Conservation (phyloP, 2,329 filamentous ascomycete genomes). For the Teratosphaeria gauchensis region DNA sequence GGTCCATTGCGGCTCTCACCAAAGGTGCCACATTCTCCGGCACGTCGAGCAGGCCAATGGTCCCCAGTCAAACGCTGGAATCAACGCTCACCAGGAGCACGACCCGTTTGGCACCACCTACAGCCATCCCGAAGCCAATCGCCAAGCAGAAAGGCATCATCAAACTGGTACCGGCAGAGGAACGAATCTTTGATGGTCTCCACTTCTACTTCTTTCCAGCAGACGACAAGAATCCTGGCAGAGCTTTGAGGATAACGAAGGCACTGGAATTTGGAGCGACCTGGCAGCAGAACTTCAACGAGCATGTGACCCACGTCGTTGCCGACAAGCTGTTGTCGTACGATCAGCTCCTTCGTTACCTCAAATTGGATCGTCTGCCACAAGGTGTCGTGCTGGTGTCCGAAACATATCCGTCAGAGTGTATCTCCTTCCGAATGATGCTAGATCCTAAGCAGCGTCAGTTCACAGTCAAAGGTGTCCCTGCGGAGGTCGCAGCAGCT, state of each 20-base stretch:
- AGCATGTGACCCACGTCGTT: constrained; percentile 64
- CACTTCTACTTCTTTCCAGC: constrained; percentile 64
- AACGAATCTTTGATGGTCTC: constrained; percentile 21
- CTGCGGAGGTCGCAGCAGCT: not conserved
- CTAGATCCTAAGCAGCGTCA: constrained; percentile 47
- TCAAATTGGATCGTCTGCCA: constrained; percentile 42
- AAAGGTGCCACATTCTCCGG: not conserved
- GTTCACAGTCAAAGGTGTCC: constrained; percentile 42
- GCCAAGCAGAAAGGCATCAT: constrained; percentile 19
- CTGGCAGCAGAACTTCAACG: constrained; percentile 52
- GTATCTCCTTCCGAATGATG: constrained; percentile 30
- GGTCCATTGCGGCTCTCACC: not conserved
- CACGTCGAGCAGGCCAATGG: not conserved
- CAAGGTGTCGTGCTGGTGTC: constrained; percentile 42
- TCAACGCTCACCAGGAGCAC: not conserved
- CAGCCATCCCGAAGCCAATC: not conserved
- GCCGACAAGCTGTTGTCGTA: constrained; percentile 62
- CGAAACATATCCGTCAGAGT: constrained; percentile 36
- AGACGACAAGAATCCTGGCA: constrained; percentile 57
- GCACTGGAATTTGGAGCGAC: constrained; percentile 64
- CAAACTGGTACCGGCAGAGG: constrained; percentile 14
- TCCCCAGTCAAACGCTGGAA: not conserved
- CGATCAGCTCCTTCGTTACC: constrained; percentile 49
- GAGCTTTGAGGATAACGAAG: constrained; percentile 63
- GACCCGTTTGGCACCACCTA: not conserved